A percentile compares a stretch with the other conserved stretches of the same genome.
Evolutionary conservation across 805 yeast species (phyloP).

Genomic region (Ogataea paraovalis): DNA sequence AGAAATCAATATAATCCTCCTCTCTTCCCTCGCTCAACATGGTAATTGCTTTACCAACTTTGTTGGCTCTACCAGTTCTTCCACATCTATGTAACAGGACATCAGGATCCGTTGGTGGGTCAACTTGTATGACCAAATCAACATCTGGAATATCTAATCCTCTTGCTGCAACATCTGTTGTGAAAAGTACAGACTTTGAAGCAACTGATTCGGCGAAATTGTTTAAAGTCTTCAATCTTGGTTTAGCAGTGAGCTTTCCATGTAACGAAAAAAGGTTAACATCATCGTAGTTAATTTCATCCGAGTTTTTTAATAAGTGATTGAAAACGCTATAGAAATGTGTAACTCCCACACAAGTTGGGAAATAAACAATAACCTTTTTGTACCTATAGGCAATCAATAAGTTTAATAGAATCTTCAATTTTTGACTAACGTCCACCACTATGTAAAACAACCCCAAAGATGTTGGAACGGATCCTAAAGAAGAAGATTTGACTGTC

Average conservation of each 20-base stretch:
- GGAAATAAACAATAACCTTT: conserved; percentile 87
- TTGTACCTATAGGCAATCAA: conserved; percentile 53
- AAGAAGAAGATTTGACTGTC: conserved; percentile 55
- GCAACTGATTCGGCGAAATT: conserved; percentile 48
- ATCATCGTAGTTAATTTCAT: conserved; percentile 10
- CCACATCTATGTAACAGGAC: conserved; percentile 93
- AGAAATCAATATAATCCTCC: conserved; percentile 73
- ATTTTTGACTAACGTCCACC: conserved; percentile 55
- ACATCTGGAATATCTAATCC: conserved; percentile 96
- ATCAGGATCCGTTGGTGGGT: conserved; percentile 92
- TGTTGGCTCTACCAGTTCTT: conserved; percentile 90
- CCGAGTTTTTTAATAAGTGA: conserved; percentile 32
- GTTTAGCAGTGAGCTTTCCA: conserved; percentile 81
- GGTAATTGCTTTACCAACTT: conserved; percentile 72
- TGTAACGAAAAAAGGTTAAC: conserved; percentile 67
- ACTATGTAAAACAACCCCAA: conserved; percentile 59
- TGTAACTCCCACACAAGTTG: conserved; percentile 83
- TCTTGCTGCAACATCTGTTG: conserved; percentile 98
- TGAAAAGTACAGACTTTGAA: conserved; percentile 61
- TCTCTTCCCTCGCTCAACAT: conserved; percentile 74
- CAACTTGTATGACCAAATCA: conserved; percentile 88
- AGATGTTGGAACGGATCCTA: conserved; percentile 54
- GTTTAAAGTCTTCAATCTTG: conserved; percentile 70
- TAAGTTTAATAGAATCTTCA: conserved; percentile 54
- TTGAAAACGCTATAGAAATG: conserved; percentile 62